These are phyloP conservation scores for Acanthamoeba sp. DNA, from an alignment of 208 protist species.

Conservation along the genomic window DNA sequence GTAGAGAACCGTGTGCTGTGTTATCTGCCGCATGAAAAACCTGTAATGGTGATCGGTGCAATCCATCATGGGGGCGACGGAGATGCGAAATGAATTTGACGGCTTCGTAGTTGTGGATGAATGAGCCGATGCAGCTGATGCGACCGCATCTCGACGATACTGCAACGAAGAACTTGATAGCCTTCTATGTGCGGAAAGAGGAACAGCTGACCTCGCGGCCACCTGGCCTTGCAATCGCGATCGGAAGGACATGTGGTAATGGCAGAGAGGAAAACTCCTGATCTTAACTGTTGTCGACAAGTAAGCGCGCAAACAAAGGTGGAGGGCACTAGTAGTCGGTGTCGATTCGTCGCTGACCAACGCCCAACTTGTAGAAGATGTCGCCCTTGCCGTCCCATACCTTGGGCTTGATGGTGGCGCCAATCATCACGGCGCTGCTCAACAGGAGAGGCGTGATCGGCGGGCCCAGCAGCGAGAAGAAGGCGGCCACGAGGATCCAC, in stretches of 20 bases:
- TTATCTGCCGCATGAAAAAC: constrained; percentile 54
- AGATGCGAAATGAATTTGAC: constrained; percentile 30
- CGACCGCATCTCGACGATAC: no score
- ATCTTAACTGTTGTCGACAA: not conserved
- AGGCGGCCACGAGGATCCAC: constrained; percentile 42
- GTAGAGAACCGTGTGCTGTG: constrained; percentile 31
- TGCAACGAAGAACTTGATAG: no score
- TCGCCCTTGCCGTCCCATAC: constrained; percentile 61
- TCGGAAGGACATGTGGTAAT: not conserved
- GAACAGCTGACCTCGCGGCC: no score
- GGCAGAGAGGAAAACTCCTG: not conserved
- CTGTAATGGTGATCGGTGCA: constrained; percentile 57
- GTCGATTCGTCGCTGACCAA: constrained; percentile 20
- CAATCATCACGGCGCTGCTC: constrained; percentile 10
- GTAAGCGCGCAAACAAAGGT: not conserved
- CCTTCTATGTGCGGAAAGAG: no score
- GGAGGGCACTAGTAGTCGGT: not conserved
- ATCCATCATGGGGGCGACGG: constrained; percentile 64
- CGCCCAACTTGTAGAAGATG: constrained; percentile 65
- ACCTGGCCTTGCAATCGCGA: no score
- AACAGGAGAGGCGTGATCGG: constrained; percentile 53
- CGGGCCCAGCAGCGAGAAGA: constrained; percentile 35
- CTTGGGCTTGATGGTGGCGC: constrained; percentile 67
- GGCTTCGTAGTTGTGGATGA: not conserved
- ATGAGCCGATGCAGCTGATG: not conserved